Percentiles rank a stretch among this genome's conserved stretches.
These are phyloP conservation scores for Wolfiporia cocos DNA, from an alignment of 1,284 basidiomycete genomes.

Conservation along the genomic window DNA sequence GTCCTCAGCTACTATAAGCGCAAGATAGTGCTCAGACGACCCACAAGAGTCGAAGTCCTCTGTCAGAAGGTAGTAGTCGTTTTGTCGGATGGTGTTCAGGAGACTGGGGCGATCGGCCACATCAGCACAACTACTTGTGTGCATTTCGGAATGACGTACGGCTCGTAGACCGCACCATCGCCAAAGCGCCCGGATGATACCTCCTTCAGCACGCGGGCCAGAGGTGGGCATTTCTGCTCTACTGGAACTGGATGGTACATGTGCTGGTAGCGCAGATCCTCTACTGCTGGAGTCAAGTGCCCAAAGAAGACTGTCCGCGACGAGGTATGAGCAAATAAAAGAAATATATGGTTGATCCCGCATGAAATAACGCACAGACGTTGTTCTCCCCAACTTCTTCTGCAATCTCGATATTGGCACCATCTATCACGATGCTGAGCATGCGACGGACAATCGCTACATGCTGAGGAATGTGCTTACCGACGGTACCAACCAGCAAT, in stretches of 20 bases:
- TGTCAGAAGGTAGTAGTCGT: slow-evolving; percentile 78
- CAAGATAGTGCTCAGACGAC: slow-evolving; percentile 20
- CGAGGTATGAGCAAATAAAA: background rate
- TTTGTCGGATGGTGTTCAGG: slow-evolving; percentile 69
- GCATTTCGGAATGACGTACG: slow-evolving; percentile 39
- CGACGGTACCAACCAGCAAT: slow-evolving; percentile 73
- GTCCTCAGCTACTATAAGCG: slow-evolving; percentile 1
- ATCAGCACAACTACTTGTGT: background rate
- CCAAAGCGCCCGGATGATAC: slow-evolving; percentile 75
- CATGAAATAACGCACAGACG: slow-evolving; percentile 46
- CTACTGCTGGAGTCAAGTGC: slow-evolving; percentile 75
- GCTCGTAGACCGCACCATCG: slow-evolving; percentile 71
- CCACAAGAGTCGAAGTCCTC: slow-evolving; percentile 90
- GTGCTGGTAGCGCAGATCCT: slow-evolving; percentile 81
- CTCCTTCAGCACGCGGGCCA: slow-evolving; percentile 68
- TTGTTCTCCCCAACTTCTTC: slow-evolving; percentile 79
- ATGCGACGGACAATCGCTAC: background rate
- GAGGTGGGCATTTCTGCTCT: slow-evolving; percentile 74
- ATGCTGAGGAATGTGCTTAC: slow-evolving; percentile 24
- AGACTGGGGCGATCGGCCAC: slow-evolving; percentile 30
- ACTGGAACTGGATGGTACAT: slow-evolving; percentile 75
- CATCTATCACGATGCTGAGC: slow-evolving; percentile 44
- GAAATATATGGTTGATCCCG: slow-evolving; percentile 2
- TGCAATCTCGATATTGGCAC: slow-evolving; percentile 93
- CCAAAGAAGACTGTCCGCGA: slow-evolving; percentile 82